Percentiles rank a stretch among this genome's conserved stretches.
Conservation (phyloP, 2,329 filamentous ascomycete genomes). For the Leptodontidium sp. region DNA sequence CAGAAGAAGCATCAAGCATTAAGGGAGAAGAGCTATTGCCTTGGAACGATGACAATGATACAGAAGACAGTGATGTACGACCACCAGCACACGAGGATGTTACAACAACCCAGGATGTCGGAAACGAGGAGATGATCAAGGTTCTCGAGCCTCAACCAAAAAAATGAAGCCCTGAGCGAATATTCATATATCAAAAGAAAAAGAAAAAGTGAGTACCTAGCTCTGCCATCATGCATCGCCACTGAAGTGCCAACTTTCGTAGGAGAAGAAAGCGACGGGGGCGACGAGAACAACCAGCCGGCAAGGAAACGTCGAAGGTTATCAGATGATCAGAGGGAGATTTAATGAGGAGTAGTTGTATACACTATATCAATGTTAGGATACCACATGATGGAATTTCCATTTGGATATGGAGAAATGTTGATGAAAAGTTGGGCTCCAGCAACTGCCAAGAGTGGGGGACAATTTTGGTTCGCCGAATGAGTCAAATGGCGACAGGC, state of each 20-base stretch:
- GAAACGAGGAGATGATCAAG: not conserved
- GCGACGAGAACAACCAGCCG: not conserved
- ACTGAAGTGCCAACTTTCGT: not conserved
- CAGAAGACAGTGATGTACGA: not conserved
- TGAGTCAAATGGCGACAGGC: not conserved
- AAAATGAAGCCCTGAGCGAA: not conserved
- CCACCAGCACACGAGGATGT: not conserved
- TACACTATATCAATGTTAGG: not conserved
- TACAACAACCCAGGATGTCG: not conserved
- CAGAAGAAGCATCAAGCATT: not conserved
- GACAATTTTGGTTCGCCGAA: not conserved
- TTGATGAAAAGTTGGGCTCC: too few species aligned
- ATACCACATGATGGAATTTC: too few species aligned
- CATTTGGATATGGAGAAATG: too few species aligned
- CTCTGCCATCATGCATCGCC: not conserved
- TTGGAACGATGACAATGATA: slow-evolving; percentile 20
- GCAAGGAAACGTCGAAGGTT: not conserved
- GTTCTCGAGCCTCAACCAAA: too few species aligned
- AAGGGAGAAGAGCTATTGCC: not conserved
- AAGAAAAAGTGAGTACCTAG: not conserved
- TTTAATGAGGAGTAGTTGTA: not conserved
- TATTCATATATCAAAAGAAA: not conserved
- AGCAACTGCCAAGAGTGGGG: slow-evolving; percentile 13
- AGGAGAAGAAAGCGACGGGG: not conserved
- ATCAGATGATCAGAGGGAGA: not conserved